phyloP scores from a whole-genome alignment of 139 green algal species.

The Desmodesmus armatus region DNA sequence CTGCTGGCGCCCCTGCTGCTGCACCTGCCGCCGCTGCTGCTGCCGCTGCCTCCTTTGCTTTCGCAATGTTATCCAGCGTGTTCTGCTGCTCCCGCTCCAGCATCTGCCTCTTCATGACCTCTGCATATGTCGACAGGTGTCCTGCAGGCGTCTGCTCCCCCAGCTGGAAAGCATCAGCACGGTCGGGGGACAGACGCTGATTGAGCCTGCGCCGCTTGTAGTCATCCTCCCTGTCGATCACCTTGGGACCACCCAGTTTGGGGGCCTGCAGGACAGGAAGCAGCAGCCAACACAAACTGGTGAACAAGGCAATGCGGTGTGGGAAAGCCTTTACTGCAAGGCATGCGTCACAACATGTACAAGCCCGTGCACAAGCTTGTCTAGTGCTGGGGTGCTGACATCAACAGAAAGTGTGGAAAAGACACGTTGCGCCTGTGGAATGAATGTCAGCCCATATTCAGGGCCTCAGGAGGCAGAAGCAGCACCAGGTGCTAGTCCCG shows the following conservation, averaged over 20 bases:
- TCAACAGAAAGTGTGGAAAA: too few species aligned
- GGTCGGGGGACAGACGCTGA: constrained; percentile 88
- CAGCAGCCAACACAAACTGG: neutral
- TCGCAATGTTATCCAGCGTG: constrained; percentile 91
- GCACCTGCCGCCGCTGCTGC: constrained; percentile 51
- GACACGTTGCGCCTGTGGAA: too few species aligned
- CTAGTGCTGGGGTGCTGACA: too few species aligned
- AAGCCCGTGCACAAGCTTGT: too few species aligned
- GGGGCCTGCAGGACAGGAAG: constrained; percentile 36
- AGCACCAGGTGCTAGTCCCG: neutral
- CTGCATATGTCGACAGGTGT: constrained; percentile 88
- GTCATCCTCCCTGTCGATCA: constrained; percentile 94
- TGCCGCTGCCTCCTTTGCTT: constrained; percentile 80
- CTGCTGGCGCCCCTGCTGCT: constrained; percentile 41
- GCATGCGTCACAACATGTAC: neutral
- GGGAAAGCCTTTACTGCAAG: neutral
- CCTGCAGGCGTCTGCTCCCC: constrained; percentile 87
- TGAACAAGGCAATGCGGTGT: neutral
- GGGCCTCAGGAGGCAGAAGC: too few species aligned
- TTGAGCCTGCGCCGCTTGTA: constrained; percentile 86
- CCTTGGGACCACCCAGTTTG: too few species aligned
- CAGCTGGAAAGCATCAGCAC: constrained; percentile 94
- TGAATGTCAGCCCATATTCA: too few species aligned
- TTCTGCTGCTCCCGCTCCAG: constrained; percentile 92
- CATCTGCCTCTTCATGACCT: constrained; percentile 89